Conservation (phyloP, 2,329 filamentous ascomycete genomes). For the Phialocephala sp. region DNA sequence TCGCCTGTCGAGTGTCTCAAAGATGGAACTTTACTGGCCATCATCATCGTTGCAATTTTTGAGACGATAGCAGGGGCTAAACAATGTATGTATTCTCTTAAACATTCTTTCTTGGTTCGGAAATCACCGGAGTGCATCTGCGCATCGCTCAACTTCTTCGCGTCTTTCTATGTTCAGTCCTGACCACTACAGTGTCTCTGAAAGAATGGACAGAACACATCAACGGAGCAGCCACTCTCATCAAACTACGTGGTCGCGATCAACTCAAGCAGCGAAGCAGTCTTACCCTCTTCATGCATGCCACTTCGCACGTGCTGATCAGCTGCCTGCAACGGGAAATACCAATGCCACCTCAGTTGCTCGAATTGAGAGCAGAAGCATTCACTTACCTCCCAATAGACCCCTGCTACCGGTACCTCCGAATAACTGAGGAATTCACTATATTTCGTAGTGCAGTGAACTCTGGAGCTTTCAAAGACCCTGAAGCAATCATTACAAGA, state of each 20-base stretch:
- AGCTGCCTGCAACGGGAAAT: slow-evolving; percentile 56
- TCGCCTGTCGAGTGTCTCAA: slow-evolving; percentile 52
- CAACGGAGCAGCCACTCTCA: slow-evolving; percentile 56
- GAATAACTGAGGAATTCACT: slow-evolving; percentile 44
- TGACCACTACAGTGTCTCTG: slow-evolving; percentile 46
- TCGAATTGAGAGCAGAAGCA: slow-evolving; percentile 53
- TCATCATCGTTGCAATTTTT: slow-evolving; percentile 56
- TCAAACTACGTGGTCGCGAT: slow-evolving; percentile 52
- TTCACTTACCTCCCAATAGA: slow-evolving; percentile 46
- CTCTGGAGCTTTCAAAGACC: slow-evolving; percentile 11
- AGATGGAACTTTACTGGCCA: slow-evolving; percentile 58
- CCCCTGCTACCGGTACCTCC: slow-evolving; percentile 50
- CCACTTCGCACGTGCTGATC: slow-evolving; percentile 56
- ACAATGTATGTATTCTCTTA: slow-evolving; percentile 37
- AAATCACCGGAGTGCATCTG: background rate
- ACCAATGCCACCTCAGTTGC: slow-evolving; percentile 54
- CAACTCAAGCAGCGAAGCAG: slow-evolving; percentile 56
- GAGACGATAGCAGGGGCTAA: slow-evolving; percentile 41
- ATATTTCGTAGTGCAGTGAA: slow-evolving; percentile 25
- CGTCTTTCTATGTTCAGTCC: background rate
- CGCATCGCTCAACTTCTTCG: background rate
- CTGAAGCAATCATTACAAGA: slow-evolving; percentile 18
- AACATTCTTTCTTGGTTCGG: background rate
- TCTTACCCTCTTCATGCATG: slow-evolving; percentile 58
- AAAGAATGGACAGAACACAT: slow-evolving; percentile 59